Conservation (phyloP, 164 flowering plant genomes). For the Dillenia turbinata region DNA sequence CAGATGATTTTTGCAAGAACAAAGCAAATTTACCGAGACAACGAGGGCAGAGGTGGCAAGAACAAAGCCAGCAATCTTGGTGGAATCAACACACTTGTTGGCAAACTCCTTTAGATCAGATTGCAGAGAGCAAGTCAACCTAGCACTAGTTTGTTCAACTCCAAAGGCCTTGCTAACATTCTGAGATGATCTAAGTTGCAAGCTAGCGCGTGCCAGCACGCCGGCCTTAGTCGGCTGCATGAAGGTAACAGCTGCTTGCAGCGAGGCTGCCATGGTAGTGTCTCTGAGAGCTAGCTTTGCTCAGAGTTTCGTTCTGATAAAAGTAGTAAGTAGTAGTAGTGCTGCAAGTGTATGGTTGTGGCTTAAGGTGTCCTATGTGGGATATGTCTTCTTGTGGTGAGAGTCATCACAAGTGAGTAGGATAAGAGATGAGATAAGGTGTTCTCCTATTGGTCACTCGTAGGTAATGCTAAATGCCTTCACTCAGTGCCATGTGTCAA, state of each 20-base stretch:
- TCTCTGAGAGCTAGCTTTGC: slow-evolving; percentile 1
- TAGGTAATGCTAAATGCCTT: slow-evolving; percentile 10
- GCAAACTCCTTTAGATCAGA: slow-evolving; percentile 71
- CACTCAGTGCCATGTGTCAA: slow-evolving; percentile 26
- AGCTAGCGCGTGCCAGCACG: slow-evolving; percentile 12
- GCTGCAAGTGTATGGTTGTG: not conserved
- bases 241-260: slow-evolving; percentile 85
- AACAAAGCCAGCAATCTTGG: slow-evolving; percentile 87
- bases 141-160: slow-evolving; percentile 34
- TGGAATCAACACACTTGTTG: slow-evolving; percentile 59
- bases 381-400: slow-evolving; percentile 19
- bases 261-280: slow-evolving; percentile 69
- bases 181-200: slow-evolving; percentile 53
- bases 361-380: slow-evolving; percentile 1
- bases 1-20: not conserved
- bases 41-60: slow-evolving; percentile 92
- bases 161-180: slow-evolving; percentile 64
- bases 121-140: slow-evolving; percentile 74
- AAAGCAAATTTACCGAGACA: slow-evolving; percentile 50
- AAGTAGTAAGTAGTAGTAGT: not conserved
- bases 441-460: slow-evolving; percentile 32
- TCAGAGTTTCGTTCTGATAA: not conserved
- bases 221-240: slow-evolving; percentile 76
- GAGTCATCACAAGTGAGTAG: slow-evolving; percentile 5
- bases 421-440: slow-evolving; percentile 63